Evolutionary conservation across 73 alveolate species (phyloP).

Genomic region (Halteria grandinella): DNA sequence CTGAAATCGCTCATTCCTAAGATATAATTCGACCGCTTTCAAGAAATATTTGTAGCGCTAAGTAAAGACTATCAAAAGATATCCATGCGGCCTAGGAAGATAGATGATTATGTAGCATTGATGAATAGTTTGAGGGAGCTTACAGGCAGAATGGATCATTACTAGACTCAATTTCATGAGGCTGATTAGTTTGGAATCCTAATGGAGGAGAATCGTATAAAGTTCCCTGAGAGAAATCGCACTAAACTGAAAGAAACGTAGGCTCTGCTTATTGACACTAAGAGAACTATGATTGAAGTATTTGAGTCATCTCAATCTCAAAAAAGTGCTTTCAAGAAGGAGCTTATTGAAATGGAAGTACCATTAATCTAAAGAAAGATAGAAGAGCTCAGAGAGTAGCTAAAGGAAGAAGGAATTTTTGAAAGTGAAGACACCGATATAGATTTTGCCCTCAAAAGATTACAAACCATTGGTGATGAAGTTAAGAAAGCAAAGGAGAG

Average conservation of each 20-base stretch:
- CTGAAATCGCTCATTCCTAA: conserved; percentile 61
- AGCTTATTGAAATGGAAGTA: conserved; percentile 66
- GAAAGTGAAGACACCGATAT: conserved; percentile 48
- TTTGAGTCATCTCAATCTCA: conserved; percentile 80
- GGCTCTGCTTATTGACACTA: conserved; percentile 57
- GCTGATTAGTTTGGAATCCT: conserved; percentile 69
- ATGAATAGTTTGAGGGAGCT: conserved; percentile 70
- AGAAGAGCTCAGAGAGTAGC: too few relatives aligned
- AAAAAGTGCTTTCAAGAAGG: conserved; percentile 77
- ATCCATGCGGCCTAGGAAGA: conserved; percentile 68
- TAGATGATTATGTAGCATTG: conserved; percentile 75
- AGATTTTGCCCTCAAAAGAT: conserved; percentile 35
- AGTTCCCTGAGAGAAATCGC: conserved; percentile 73
- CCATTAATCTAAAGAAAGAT: conserved; percentile 46
- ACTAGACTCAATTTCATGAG: conserved; percentile 68
- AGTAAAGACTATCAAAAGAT: conserved; percentile 57
- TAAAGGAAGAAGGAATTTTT: conserved; percentile 44
- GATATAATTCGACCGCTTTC: conserved; percentile 55
- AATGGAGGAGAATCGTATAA: conserved; percentile 76
- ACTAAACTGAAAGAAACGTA: conserved; percentile 75
- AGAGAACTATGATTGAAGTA: conserved; percentile 78
- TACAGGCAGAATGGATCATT: conserved; percentile 67
- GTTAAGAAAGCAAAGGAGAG: conserved; percentile 66
- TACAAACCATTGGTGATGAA: conserved; percentile 48
- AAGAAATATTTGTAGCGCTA: conserved; percentile 39